These are phyloP conservation scores for Metarhizium rileyi DNA, from an alignment of 2,329 filamentous ascomycete genomes.

Conservation along the genomic window DNA sequence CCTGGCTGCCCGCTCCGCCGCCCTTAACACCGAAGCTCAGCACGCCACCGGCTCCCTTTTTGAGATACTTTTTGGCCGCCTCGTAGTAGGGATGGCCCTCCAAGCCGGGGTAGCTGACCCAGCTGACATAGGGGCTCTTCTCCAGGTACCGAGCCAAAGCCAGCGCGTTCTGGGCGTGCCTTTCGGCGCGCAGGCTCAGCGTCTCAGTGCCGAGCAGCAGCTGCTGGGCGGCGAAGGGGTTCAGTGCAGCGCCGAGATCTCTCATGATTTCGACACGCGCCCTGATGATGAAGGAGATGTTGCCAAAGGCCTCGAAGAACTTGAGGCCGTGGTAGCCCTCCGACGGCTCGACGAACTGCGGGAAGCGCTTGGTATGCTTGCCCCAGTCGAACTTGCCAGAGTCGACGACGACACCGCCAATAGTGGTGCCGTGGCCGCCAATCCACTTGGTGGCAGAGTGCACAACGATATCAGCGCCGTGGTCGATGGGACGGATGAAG, in stretches of 20 bases:
- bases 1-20: constrained; percentile 68
- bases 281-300: constrained; percentile 72
- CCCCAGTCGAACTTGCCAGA: constrained; percentile 93
- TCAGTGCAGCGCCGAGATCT: constrained; percentile 73
- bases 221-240: constrained; percentile 89
- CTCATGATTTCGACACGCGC: constrained; percentile 83
- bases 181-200: constrained; percentile 72
- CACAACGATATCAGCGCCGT: constrained; percentile 88
- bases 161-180: constrained; percentile 77
- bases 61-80: constrained; percentile 78
- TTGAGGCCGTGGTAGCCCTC: constrained; percentile 88
- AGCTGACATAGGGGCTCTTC: constrained; percentile 72
- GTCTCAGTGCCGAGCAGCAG: constrained; percentile 85
- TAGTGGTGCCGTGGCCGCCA: constrained; percentile 86
- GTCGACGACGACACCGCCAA: constrained; percentile 79
- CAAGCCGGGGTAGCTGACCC: constrained; percentile 91
- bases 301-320: constrained; percentile 88
- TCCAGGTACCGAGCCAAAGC: constrained; percentile 75
- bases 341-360: constrained; percentile 81
- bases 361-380: constrained; percentile 73
- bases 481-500: constrained; percentile 75
- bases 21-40: constrained; percentile 91
- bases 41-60: constrained; percentile 78
- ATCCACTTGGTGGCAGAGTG: constrained; percentile 98
- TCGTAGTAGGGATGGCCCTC: constrained; percentile 72